Evolutionary conservation across 352 stramenopile genomes (phyloP), one percentile per base, ranked within the genome.

Genomic region (Phytophthora sojae): DNA sequence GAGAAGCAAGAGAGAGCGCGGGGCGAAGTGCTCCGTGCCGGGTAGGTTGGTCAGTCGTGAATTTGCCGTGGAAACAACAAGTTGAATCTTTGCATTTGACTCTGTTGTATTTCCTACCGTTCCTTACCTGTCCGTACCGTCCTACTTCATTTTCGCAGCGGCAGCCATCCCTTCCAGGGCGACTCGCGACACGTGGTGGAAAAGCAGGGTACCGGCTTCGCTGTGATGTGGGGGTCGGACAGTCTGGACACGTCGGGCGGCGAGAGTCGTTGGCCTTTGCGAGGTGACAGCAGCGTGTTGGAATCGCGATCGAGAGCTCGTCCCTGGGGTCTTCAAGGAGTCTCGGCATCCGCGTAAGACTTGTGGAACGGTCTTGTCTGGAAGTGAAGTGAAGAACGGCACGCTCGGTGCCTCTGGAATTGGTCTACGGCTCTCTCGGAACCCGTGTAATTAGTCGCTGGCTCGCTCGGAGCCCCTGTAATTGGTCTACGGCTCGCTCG

Each of bases 161-260:
- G 35, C 35, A 42, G 35, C 35, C 35, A 11, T 42, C 9, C 35
- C 35, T 42, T 17, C 35, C 35, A 42, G 35, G 9, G 9, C 35
- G 14, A 9, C 35, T 51, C 44, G 44, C 44, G n/a, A 51, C 44
- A 52, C n/a, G 44, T 26, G 6, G 44, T 51, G n/a, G 44, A 51
- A n/a, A 51, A 26, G 44, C 44, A 51, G n/a, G n/a, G 44, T 51
- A 51, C 44, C 12, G 44, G 17, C n/a, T 51, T 23, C n/a, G 44
- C 44, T 51, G 44, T 51, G 44, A 51, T 26, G 44, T 51, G 12
- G 2, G n/a, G n/a, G n/a, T 15, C 44, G 44, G 44, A 19, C 12
- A 17, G 12, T 26, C 17, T 51, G 44, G 44, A 26, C 44, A 14
- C 12, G 44, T 26, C 44, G 17, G 4, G n/a, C 17, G 14, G 21